A percentile compares a stretch with the other conserved stretches of the same genome.
Evolutionary conservation across 176 grass and related monocot genomes (phyloP).

Genomic region (Dendrocalamus sinicus): DNA sequence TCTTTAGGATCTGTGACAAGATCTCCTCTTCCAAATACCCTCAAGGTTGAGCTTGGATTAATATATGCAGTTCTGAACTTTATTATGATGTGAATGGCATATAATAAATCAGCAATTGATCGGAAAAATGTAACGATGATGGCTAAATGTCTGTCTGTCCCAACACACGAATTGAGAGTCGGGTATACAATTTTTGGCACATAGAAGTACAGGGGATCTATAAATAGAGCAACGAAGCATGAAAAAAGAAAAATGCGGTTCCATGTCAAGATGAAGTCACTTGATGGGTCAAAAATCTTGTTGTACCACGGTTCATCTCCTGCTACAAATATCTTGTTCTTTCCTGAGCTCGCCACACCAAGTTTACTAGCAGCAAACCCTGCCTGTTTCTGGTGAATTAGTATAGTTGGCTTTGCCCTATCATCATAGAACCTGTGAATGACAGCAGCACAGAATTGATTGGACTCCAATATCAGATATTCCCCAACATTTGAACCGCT

Average conservation of each 20-base stretch:
- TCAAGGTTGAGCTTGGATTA: constrained; percentile 59
- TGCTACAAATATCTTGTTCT: constrained; percentile 58
- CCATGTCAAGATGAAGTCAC: constrained; percentile 79
- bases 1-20: constrained; percentile 77
- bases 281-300: constrained; percentile 77
- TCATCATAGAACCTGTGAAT: constrained; percentile 68
- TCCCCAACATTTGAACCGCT: neutral
- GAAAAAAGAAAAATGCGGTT: constrained; percentile 79
- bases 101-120: constrained; percentile 77
- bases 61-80: constrained; percentile 94
- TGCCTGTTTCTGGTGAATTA: constrained; percentile 60
- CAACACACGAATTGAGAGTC: constrained; percentile 49
- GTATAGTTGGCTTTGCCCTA: constrained; percentile 57
- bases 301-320: constrained; percentile 54
- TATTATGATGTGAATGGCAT: constrained; percentile 73
- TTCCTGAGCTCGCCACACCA: constrained; percentile 43
- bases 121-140: constrained; percentile 73
- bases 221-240: constrained; percentile 77
- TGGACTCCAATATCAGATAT: neutral
- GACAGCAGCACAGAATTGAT: neutral
- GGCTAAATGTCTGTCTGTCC: constrained; percentile 58
- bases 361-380: constrained; percentile 50
- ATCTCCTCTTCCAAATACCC: constrained; percentile 91
- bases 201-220: constrained; percentile 95
- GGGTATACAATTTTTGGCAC: constrained; percentile 60